Conservation (phyloP, 331 rosid species). For the Rhamnella rubrinervis region DNA sequence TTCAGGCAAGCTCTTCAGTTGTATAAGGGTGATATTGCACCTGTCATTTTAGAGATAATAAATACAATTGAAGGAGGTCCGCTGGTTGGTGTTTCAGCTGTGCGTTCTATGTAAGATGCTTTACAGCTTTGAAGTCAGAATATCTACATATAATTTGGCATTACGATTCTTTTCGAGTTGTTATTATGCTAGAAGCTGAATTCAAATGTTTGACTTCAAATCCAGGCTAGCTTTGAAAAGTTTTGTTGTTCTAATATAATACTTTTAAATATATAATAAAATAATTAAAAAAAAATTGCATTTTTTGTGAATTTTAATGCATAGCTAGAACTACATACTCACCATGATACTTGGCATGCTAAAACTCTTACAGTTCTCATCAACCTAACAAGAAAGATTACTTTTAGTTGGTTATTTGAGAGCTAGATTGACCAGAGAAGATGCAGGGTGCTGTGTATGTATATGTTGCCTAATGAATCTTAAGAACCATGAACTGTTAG, state of each 20-base stretch:
- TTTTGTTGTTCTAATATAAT: background rate
- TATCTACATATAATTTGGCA: constrained; percentile 11
- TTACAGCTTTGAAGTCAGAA: constrained; percentile 27
- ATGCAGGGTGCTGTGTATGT: background rate
- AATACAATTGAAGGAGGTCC: constrained; percentile 97
- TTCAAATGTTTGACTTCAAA: constrained; percentile 1
- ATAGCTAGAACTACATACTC: background rate
- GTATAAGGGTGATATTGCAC: constrained; percentile 79
- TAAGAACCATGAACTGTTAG: too few relatives aligned
- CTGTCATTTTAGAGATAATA: constrained; percentile 79
- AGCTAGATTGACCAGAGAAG: too few relatives aligned
- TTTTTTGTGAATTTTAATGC: background rate
- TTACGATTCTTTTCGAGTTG: background rate
- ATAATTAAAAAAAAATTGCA: background rate
- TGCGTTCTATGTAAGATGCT: constrained; percentile 92
- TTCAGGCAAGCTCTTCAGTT: constrained; percentile 98
- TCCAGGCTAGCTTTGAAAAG: background rate
- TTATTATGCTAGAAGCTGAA: constrained; percentile 18
- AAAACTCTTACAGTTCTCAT: too few relatives aligned
- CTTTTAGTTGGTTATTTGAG: too few relatives aligned
- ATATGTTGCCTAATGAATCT: too few relatives aligned
- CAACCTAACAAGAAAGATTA: background rate
- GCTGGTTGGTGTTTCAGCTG: constrained; percentile 91
- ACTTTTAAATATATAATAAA: background rate
- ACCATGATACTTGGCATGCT: background rate